Evolutionary conservation across 2,329 filamentous ascomycete genomes (phyloP).

Genomic region (Alternaria hordeiaustralica): DNA sequence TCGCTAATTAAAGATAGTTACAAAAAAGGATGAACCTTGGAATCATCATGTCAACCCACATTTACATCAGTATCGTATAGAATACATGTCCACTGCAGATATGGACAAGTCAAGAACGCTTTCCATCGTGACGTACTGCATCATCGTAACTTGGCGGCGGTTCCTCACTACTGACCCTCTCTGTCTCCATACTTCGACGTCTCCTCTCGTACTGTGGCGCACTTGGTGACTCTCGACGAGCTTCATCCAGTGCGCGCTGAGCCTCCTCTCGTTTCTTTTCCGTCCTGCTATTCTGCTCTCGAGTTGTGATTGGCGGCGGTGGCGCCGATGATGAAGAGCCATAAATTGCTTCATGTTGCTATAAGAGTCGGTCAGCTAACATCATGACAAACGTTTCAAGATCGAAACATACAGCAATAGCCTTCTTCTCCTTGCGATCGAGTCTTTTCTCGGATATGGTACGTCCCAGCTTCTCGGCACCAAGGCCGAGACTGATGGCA

Average conservation of each 20-base stretch:
- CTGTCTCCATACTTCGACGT: slow-evolving; percentile 20
- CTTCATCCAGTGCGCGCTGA: slow-evolving; percentile 7
- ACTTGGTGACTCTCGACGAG: slow-evolving; percentile 11
- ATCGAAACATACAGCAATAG: slow-evolving; percentile 16
- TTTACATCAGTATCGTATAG: neutral
- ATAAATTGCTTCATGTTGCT: slow-evolving; percentile 23
- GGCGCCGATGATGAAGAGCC: slow-evolving; percentile 16
- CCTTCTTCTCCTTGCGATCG: slow-evolving; percentile 32
- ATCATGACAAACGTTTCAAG: neutral
- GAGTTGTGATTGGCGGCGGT: slow-evolving; percentile 9
- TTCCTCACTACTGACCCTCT: slow-evolving; percentile 17
- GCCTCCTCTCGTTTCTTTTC: slow-evolving; percentile 21
- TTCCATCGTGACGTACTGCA: slow-evolving; percentile 6
- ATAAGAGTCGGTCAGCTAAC: neutral
- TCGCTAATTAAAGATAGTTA: neutral
- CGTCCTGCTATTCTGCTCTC: neutral
- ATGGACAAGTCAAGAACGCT: neutral
- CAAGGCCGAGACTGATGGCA: slow-evolving; percentile 26
- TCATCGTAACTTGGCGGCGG: slow-evolving; percentile 23
- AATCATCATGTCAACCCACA: neutral
- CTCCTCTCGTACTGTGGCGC: slow-evolving; percentile 5
- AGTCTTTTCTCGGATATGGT: slow-evolving; percentile 32
- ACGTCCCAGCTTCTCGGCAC: slow-evolving; percentile 25
- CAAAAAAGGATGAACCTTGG: neutral
- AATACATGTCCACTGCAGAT: neutral